phyloP scores from a whole-genome alignment of 768 basidiomycete genomes.

The Tylopilus balloui region DNA sequence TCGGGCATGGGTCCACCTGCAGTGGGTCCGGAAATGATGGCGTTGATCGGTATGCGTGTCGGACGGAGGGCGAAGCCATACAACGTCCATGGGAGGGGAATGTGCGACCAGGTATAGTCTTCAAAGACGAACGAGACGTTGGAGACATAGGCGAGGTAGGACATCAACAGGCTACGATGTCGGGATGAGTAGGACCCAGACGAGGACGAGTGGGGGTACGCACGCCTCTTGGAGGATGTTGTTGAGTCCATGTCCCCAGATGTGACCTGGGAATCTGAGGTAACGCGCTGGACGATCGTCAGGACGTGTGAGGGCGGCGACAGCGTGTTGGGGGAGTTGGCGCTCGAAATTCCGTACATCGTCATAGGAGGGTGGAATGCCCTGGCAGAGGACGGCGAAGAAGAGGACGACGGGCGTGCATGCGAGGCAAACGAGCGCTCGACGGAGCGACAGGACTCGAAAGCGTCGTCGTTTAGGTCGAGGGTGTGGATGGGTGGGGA shows the following conservation, averaged over 20 bases:
- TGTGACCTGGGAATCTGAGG: slow-evolving; percentile 48
- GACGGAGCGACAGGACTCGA: slow-evolving; percentile 25
- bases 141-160: slow-evolving; percentile 46
- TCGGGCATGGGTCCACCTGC: slow-evolving; percentile 43
- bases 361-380: slow-evolving; percentile 38
- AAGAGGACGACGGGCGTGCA: slow-evolving; percentile 23
- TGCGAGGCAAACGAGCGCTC: slow-evolving; percentile 23
- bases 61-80: slow-evolving; percentile 53
- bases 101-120: slow-evolving; percentile 57
- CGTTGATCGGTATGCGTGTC: slow-evolving; percentile 51
- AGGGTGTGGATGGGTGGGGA: slow-evolving; percentile 9
- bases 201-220: slow-evolving; percentile 17
- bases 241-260: slow-evolving; percentile 61
- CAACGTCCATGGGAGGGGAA: slow-evolving; percentile 49
- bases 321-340: slow-evolving; percentile 37
- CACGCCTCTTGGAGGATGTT: slow-evolving; percentile 61
- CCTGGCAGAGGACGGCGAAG: slow-evolving; percentile 31
- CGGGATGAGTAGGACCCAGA: neutral
- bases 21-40: slow-evolving; percentile 53
- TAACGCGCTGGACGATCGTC: slow-evolving; percentile 28
- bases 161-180: slow-evolving; percentile 40
- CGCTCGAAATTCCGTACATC: slow-evolving; percentile 35
- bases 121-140: slow-evolving; percentile 59
- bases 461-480: slow-evolving; percentile 9
- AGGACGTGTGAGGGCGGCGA: slow-evolving; percentile 10